Conservation (phyloP, 805 yeast species). For the Zygoascus ofunaensis region DNA sequence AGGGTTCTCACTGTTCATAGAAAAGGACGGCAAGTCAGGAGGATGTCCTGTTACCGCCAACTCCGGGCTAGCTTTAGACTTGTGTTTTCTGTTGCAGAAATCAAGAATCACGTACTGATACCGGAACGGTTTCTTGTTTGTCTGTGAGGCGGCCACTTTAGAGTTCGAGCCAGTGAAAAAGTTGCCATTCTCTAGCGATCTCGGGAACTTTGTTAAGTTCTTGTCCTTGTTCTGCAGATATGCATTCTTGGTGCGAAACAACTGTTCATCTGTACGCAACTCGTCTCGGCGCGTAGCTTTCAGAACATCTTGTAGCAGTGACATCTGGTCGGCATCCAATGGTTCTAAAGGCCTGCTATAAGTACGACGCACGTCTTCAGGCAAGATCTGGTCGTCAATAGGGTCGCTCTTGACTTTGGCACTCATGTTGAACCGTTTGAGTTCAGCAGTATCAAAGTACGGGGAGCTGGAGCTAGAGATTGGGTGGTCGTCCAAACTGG, state of each 20-base stretch:
- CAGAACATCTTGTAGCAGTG: conserved; percentile 34
- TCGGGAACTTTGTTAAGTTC: conserved; percentile 23
- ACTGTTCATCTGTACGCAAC: conserved; percentile 34
- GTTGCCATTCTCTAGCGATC: conserved; percentile 33
- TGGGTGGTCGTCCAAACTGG: conserved; percentile 3
- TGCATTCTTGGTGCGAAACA: conserved; percentile 42
- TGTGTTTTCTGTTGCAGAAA: neutral
- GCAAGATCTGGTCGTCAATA: conserved; percentile 4
- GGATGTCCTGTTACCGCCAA: neutral
- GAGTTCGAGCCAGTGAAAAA: conserved; percentile 32
- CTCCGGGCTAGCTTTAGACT: neutral
- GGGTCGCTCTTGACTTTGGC: neutral
- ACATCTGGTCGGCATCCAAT: neutral
- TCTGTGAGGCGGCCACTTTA: neutral
- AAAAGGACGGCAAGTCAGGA: neutral
- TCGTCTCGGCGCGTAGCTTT: conserved; percentile 35
- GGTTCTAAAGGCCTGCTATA: neutral
- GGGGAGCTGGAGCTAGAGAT: too few species aligned
- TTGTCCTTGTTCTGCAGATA: conserved; percentile 42
- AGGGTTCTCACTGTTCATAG: neutral
- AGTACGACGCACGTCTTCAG: conserved; percentile 8
- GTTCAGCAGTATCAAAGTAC: too few species aligned
- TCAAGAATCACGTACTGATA: neutral
- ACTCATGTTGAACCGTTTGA: too few species aligned
- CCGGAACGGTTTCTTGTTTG: neutral